Evolutionary conservation across 225 moss, liverwort and hornwort genomes (phyloP).

Genomic region (Bryum argenteum): DNA sequence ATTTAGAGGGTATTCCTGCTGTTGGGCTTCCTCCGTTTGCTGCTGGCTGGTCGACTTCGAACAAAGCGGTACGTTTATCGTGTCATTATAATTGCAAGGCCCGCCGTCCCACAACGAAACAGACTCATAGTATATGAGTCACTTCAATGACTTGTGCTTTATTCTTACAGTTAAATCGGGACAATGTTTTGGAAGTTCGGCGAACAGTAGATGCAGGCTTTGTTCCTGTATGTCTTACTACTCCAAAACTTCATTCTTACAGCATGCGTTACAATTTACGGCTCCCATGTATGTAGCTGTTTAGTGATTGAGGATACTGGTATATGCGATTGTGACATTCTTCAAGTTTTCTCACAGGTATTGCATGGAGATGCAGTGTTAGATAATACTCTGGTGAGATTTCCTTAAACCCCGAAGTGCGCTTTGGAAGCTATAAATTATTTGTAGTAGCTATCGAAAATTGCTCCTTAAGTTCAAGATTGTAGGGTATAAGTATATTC

Average conservation of each 20-base stretch:
- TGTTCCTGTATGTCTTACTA: slow-evolving; percentile 61
- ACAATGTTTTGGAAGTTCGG: slow-evolving; percentile 62
- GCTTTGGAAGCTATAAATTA: neutral
- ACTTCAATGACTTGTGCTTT: slow-evolving; percentile 15
- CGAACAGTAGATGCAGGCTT: slow-evolving; percentile 73
- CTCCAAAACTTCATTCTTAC: neutral
- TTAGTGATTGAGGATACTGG: neutral
- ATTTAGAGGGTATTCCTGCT: slow-evolving; percentile 89
- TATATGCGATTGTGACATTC: slow-evolving; percentile 8
- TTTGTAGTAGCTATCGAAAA: neutral
- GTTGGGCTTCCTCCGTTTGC: slow-evolving; percentile 76
- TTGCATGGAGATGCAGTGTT: slow-evolving; percentile 94
- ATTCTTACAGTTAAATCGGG: slow-evolving; percentile 63
- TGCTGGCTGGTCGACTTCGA: slow-evolving; percentile 88
- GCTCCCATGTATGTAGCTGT: slow-evolving; percentile 5
- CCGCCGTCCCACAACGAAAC: neutral
- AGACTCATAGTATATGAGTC: neutral
- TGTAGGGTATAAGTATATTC: neutral
- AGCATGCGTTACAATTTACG: neutral
- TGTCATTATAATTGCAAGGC: slow-evolving; percentile 14
- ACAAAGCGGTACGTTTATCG: slow-evolving; percentile 54
- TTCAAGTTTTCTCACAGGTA: slow-evolving; percentile 48
- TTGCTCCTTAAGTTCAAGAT: neutral
- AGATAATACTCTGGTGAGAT: slow-evolving; percentile 68
- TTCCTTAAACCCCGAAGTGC: neutral